Base-by-base conservation (phyloP, 2,329 filamentous ascomycete genomes). In the Ascocoryne sarcoides region DNA sequence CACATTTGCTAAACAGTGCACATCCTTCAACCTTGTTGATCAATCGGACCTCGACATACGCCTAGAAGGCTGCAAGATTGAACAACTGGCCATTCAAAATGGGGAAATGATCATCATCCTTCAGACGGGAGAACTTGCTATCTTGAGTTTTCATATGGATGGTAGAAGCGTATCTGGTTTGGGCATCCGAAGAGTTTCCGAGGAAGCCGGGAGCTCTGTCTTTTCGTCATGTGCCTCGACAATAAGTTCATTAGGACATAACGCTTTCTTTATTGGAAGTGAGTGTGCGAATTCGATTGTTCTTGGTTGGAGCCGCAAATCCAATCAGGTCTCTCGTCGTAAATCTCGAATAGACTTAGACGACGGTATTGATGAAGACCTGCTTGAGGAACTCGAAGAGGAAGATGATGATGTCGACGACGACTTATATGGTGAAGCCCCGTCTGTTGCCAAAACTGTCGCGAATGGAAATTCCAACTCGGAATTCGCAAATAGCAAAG, bases 101-200 rank as follows among this genome's bases (percentile, higher is more conserved):
- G 86, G 87, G 2, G 89, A 96, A 56, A 71, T 96, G 45, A 67
- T 98, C n/a, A 69, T 98, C 23, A 73, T 92, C 5, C 70, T 94
- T 18, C 77, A 77, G 41, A 79, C 82, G 51, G 92, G 92, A 0
- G 73, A 75, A 15, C 68, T 95, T 35, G 78, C 78, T 8, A 72
- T 92, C 16, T 63, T 96, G 10, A 81, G 75, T 12, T 95, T 98
- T 65, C 80, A 79, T 40, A 76, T 95, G 45, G 89, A 95, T 58
- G 92, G 93, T 12, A 77, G 92, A 40, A 93, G 85, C 2, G 87
- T 98, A 2, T 94, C 89, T 18, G 88, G 87, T 1, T 70, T 98
- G 45, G 77, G 73, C n/a, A 65, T 98, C 39, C 78, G 76, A 47
- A 63, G 75, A 29, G 68, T 95, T 4, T 58, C 74, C 4, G 54